These are phyloP conservation scores for Sabuloglossum arenarium DNA, from an alignment of 495 filamentous ascomycete genomes.

Conservation along the genomic window DNA sequence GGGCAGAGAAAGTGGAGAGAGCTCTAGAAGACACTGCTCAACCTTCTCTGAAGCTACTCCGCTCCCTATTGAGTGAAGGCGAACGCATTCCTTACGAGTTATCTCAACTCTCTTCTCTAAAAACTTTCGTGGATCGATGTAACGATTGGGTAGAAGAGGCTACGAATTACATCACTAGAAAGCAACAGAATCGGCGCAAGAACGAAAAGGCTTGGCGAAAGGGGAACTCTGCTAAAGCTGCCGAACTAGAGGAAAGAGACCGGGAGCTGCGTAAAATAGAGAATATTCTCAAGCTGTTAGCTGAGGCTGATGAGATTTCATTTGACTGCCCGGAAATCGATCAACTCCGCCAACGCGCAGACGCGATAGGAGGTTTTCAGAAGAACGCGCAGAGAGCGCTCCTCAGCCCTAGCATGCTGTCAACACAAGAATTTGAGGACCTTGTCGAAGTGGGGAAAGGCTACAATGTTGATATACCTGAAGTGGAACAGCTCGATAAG, in stretches of 20 bases:
- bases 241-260: constrained; percentile 76
- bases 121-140: constrained; percentile 78
- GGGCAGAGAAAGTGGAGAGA: constrained; percentile 79
- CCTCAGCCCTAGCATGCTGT: constrained; percentile 32
- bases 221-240: constrained; percentile 39
- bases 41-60: constrained; percentile 70
- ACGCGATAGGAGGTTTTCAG: constrained; percentile 76
- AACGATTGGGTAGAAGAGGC: constrained; percentile 98
- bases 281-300: constrained; percentile 68
- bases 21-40: constrained; percentile 60
- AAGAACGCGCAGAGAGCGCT: constrained; percentile 50
- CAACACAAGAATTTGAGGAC: constrained; percentile 64
- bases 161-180: constrained; percentile 88
- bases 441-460: constrained; percentile 68
- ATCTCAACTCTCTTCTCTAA: constrained; percentile 60
- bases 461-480: constrained; percentile 88
- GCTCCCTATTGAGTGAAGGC: constrained; percentile 73
- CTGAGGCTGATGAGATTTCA: constrained; percentile 66
- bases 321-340: constrained; percentile 92
- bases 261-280: constrained; percentile 77
- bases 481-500: constrained; percentile 66
- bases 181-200: constrained; percentile 96
- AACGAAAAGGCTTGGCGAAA: constrained; percentile 84
- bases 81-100: constrained; percentile 93
- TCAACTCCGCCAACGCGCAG: constrained; percentile 66